Evolutionary conservation across 129 eudicot genomes (phyloP).

Genomic region (Lactuca sativa): DNA sequence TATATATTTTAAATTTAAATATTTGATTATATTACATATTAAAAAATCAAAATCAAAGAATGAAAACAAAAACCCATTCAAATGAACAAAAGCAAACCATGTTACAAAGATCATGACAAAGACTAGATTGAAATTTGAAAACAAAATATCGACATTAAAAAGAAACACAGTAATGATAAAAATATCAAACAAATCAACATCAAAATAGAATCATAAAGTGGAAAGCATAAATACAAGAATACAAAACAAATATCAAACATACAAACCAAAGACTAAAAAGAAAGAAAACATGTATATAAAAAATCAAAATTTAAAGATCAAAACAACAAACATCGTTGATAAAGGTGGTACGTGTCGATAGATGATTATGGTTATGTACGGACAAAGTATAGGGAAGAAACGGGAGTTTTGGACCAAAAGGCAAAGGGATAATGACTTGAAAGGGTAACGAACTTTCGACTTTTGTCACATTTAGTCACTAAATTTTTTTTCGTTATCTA

Average conservation of each 20-base stretch:
- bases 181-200: not conserved
- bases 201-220: not conserved
- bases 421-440: too few relatives aligned
- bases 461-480: too few relatives aligned
- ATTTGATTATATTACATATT: not conserved
- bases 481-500: too few relatives aligned
- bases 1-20: too few relatives aligned
- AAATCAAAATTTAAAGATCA: too few relatives aligned
- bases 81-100: not conserved
- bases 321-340: not conserved
- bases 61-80: not conserved
- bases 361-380: too few relatives aligned
- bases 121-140: not conserved
- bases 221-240: not conserved
- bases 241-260: not conserved
- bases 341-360: too few relatives aligned
- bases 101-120: not conserved
- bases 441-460: too few relatives aligned
- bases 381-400: too few relatives aligned
- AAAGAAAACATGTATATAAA: too few relatives aligned
- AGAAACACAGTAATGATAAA: not conserved
- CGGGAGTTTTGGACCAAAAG: too few relatives aligned
- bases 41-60: not conserved
- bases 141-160: not conserved
- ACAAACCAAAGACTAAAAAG: not conserved